Percentiles rank a stretch among this genome's conserved stretches.
phyloP scores from a whole-genome alignment of 2,329 filamentous ascomycete species.

The Colletotrichum theobromicola region DNA sequence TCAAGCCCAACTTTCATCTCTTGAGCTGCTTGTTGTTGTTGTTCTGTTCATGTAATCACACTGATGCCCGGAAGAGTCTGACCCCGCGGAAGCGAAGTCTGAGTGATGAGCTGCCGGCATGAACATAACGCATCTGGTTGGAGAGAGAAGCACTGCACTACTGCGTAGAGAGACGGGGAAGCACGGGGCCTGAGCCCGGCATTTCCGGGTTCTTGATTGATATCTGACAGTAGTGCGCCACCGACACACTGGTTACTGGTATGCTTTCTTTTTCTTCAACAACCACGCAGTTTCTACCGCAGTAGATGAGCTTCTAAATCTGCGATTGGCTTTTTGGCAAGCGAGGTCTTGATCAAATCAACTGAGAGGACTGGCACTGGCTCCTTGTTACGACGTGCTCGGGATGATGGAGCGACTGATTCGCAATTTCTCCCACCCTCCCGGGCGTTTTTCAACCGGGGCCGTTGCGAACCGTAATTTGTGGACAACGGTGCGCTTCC shows the following conservation, averaged over 20 bases:
- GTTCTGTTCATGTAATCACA: neutral
- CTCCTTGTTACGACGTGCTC: neutral
- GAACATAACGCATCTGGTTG: neutral
- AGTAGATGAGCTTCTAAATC: neutral
- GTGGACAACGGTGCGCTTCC: neutral
- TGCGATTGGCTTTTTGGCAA: neutral
- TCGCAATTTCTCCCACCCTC: neutral
- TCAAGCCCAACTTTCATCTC: neutral
- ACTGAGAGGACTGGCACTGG: too few relatives aligned
- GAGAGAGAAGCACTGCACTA: neutral
- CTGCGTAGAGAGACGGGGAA: neutral
- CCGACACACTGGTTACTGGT: neutral
- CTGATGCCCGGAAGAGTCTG: neutral
- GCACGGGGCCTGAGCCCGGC: neutral
- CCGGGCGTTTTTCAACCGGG: neutral
- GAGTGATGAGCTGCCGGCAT: neutral
- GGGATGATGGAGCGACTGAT: neutral
- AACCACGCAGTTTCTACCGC: neutral
- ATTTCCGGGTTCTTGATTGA: neutral
- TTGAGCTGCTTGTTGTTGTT: too few relatives aligned
- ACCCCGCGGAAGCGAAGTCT: neutral
- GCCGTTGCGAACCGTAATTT: neutral
- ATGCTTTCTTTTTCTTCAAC: neutral
- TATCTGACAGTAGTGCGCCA: neutral
- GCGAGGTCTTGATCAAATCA: neutral